phyloP scores from a whole-genome alignment of 2,329 filamentous ascomycete genomes.

The Botryosphaeria dothidea region DNA sequence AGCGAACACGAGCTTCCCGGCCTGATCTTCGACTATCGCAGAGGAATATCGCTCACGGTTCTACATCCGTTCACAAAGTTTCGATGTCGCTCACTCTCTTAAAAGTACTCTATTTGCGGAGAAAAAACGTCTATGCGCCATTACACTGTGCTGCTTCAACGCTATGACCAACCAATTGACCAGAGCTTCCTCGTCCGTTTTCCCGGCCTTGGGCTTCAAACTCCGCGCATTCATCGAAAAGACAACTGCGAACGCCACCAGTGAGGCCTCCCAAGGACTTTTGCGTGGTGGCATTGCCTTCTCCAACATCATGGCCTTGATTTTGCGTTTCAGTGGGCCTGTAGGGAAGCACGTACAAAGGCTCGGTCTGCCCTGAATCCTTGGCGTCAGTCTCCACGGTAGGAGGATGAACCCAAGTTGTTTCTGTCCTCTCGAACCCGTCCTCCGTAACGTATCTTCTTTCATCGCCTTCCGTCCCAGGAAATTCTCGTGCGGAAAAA shows the following conservation, averaged over 20 bases:
- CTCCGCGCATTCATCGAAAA: not conserved
- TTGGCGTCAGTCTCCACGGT: conserved; percentile 37
- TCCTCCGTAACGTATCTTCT: conserved; percentile 41
- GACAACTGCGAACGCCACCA: not conserved
- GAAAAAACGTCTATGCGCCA: not conserved
- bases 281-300: too few species aligned
- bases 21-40: not conserved
- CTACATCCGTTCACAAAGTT: not conserved
- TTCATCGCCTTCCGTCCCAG: conserved; percentile 43
- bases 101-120: not conserved
- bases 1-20: not conserved
- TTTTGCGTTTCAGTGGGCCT: not conserved
- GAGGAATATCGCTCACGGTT: not conserved
- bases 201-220: not conserved
- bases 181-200: not conserved
- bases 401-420: conserved; percentile 49
- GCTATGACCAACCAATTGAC: not conserved
- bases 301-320: not conserved
- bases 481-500: conserved; percentile 39
- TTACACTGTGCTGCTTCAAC: not conserved
- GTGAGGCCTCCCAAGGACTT: not conserved
- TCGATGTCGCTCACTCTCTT: not conserved
- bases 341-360: not conserved
- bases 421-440: conserved; percentile 45
- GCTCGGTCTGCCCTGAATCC: conserved; percentile 34